phyloP scores from a whole-genome alignment of 1,284 basidiomycete species.

The Marasmius fiardii region DNA sequence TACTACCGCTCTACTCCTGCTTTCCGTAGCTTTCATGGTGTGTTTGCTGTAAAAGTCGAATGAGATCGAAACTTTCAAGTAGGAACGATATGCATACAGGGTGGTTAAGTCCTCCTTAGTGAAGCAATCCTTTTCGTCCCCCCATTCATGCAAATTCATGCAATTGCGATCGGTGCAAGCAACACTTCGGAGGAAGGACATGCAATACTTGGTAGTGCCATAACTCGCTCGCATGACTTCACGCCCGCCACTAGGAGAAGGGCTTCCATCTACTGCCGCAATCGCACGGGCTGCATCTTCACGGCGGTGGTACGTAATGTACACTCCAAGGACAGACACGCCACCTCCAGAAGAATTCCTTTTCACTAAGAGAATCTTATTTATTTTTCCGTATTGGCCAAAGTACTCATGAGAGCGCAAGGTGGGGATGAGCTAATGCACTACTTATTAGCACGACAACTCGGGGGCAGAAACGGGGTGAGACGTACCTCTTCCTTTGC shows the following conservation, averaged over 20 bases:
- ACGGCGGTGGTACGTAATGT: slow-evolving; percentile 93
- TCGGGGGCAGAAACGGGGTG: slow-evolving; percentile 17
- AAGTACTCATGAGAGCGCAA: slow-evolving; percentile 96
- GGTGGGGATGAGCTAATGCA: slow-evolving; percentile 81
- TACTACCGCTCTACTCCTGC: slow-evolving; percentile 43
- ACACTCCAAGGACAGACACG: slow-evolving; percentile 84
- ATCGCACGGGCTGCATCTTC: slow-evolving; percentile 96
- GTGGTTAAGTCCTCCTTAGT: slow-evolving; percentile 91
- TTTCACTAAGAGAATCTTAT: slow-evolving; percentile 93
- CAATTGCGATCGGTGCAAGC: slow-evolving; percentile 88
- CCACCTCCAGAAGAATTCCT: slow-evolving; percentile 75
- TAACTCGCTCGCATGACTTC: slow-evolving; percentile 90
- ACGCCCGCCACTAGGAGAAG: slow-evolving; percentile 76
- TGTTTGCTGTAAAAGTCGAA: slow-evolving; percentile 59
- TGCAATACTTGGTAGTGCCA: slow-evolving; percentile 98
- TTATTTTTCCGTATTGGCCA: slow-evolving; percentile 98
- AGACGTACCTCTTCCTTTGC: slow-evolving; percentile 91
- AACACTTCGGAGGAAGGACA: slow-evolving; percentile 87
- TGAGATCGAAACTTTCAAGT: slow-evolving; percentile 12
- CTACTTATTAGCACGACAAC: slow-evolving; percentile 8
- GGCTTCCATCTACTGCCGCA: slow-evolving; percentile 87
- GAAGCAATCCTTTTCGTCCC: slow-evolving; percentile 96
- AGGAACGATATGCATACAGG: slow-evolving; percentile 52
- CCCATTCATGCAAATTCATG: slow-evolving; percentile 96
- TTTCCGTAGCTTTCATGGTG: slow-evolving; percentile 83